Evolutionary conservation across 192 early-diverging fungal genomes (phyloP).

Genomic region (Linnemannia elongata): DNA sequence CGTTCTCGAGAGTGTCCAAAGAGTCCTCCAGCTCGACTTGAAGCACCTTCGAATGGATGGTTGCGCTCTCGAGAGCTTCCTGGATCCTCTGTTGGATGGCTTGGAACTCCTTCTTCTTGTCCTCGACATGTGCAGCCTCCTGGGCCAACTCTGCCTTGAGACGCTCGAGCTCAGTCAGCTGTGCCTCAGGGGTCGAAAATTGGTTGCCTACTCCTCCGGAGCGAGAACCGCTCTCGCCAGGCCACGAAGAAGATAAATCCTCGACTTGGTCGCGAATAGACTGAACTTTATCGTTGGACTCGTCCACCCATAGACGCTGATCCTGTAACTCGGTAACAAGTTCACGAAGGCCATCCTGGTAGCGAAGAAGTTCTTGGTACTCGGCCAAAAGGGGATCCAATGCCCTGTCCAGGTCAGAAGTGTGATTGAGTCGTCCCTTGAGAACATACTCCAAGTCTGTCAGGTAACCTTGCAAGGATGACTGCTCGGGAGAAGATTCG

Average conservation of each 20-base stretch:
- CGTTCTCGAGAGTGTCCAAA: conserved; percentile 20
- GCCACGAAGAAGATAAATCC: conserved; percentile 18
- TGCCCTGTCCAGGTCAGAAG: conserved; percentile 3
- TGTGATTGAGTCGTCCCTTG: conserved; percentile 7
- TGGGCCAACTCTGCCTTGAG: conserved; percentile 15
- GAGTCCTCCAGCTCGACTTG: conserved; percentile 21
- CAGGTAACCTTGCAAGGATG: not conserved
- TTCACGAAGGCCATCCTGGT: conserved; percentile 38
- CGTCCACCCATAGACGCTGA: conserved; percentile 21
- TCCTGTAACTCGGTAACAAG: conserved; percentile 8
- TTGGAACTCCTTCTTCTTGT: conserved; percentile 26
- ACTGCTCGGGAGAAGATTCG: not conserved
- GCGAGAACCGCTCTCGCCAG: not conserved
- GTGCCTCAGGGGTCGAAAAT: not conserved
- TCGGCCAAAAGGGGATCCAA: conserved; percentile 31
- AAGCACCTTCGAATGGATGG: conserved; percentile 30
- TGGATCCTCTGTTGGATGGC: conserved; percentile 9
- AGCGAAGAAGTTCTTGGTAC: conserved; percentile 21
- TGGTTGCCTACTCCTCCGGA: not conserved
- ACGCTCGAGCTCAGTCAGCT: not conserved
- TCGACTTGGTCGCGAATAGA: conserved; percentile 6
- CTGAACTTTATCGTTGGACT: conserved; percentile 23
- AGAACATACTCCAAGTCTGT: conserved; percentile 10
- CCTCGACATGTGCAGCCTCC: not conserved
- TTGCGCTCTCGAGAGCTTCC: conserved; percentile 8